These are phyloP conservation scores for Amanita pseudoporphyria DNA, from an alignment of 768 basidiomycete species.

Conservation along the genomic window DNA sequence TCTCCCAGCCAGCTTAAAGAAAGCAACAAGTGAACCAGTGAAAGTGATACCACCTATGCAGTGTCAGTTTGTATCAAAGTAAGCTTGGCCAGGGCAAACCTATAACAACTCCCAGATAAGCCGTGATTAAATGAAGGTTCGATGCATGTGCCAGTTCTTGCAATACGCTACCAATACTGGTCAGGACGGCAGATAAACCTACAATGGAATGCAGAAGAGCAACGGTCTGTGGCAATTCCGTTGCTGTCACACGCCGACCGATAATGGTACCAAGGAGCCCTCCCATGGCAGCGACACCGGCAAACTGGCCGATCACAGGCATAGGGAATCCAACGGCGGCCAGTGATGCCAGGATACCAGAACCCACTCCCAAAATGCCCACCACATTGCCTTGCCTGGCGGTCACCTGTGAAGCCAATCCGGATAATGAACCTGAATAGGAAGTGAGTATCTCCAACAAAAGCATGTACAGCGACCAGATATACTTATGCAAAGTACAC, in stretches of 20 bases:
- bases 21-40: constrained; percentile 84
- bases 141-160: constrained; percentile 60
- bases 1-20: constrained; percentile 76
- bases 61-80: constrained; percentile 3
- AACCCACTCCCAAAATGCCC: constrained; percentile 79
- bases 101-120: constrained; percentile 80
- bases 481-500: constrained; percentile 75
- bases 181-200: constrained; percentile 82
- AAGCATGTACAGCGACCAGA: not conserved
- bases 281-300: constrained; percentile 66
- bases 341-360: constrained; percentile 73
- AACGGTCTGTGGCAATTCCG: constrained; percentile 76
- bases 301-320: constrained; percentile 70
- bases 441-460: constrained; percentile 2
- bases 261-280: constrained; percentile 61
- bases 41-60: constrained; percentile 69
- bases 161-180: constrained; percentile 75
- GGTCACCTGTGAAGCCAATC: constrained; percentile 69
- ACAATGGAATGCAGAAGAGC: constrained; percentile 82
- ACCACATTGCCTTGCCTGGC: constrained; percentile 83
- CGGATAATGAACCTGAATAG: constrained; percentile 60
- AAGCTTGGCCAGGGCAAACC: constrained; percentile 29
- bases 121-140: constrained; percentile 70
- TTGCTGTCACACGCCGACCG: constrained; percentile 77
- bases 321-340: constrained; percentile 77